Base-by-base conservation (phyloP, 306 rosid species). In the Dalbergia cultrata region DNA sequence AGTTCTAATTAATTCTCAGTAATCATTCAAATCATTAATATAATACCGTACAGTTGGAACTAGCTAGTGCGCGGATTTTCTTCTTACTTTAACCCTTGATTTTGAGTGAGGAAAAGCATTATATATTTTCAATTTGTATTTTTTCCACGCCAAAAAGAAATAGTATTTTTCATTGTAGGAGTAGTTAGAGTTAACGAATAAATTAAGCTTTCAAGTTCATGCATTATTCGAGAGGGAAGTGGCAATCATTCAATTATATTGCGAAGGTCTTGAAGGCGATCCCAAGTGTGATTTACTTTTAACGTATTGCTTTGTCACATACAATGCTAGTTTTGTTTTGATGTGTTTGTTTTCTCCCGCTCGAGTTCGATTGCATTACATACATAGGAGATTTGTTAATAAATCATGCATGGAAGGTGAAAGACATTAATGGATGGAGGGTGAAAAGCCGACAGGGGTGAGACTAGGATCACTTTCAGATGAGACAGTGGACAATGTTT, bases 381-480 rank as follows among this genome's bases (percentile, higher is more conserved):
- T 9, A 31, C 74, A 66, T 59, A 76, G 37, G 49, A 58, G 73
- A 83, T 70, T 62, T 75, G 81, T 62, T 69, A 69, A 69, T 79
- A 53, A 84, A 62, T 69, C 21, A 68, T 74, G 84, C 21, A 74
- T 75, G 84, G 84, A 84, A 69, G 81, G 49, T 67, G 41, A 57
- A 61, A 41, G 31, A 56, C 62, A 43, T 74, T 62, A 67, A 85
- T 79, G 82, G 1, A 79, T 82, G 89, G 59, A 79, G 77, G 89
- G 74, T 70, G 64, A 76, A 83, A 83, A 76, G 2, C 50, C 56
- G 79, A 86, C 89, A 86, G 0, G 4, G 74, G 83, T n/a, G 89
- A 80, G 72, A 77, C 72, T 65, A 65, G 11, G 62, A 60, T 76
- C 67, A 21, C 21, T 72, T 49, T 72, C 66, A 19, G 89, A 80